These are phyloP conservation scores for Nicotiana knightiana DNA, from an alignment of 257 asterid species.

Conservation along the genomic window DNA sequence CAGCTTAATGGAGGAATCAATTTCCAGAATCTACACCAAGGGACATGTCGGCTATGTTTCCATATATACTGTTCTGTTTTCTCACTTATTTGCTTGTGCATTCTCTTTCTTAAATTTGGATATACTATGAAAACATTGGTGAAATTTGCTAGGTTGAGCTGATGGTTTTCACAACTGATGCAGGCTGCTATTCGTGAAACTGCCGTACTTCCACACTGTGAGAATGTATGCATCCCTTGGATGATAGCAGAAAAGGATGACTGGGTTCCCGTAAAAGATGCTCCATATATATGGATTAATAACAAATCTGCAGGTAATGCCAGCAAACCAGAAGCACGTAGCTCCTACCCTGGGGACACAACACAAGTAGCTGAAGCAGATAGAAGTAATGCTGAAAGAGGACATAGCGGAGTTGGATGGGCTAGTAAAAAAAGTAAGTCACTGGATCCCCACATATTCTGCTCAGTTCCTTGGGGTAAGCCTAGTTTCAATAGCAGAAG, in stretches of 20 bases:
- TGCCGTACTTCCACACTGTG: constrained; percentile 81
- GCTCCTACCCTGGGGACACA: constrained; percentile 27
- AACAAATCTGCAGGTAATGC: constrained; percentile 38
- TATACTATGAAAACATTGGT: neutral
- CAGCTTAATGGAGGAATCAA: neutral
- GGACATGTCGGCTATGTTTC: neutral
- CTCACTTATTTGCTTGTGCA: neutral
- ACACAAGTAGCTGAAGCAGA: constrained; percentile 24
- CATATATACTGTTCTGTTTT: neutral
- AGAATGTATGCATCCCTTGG: constrained; percentile 59
- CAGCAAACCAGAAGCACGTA: constrained; percentile 30
- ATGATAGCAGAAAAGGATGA: constrained; percentile 91
- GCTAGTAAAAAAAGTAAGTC: constrained; percentile 17
- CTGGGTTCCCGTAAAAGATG: constrained; percentile 70
- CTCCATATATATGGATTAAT: constrained; percentile 76
- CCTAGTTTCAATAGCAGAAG: constrained; percentile 1
- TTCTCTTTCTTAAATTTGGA: neutral
- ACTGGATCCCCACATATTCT: constrained; percentile 21
- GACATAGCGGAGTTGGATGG: constrained; percentile 16
- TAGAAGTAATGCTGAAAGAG: constrained; percentile 28
- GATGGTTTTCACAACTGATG: constrained; percentile 18
- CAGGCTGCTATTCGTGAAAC: constrained; percentile 88
- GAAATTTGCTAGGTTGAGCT: neutral
- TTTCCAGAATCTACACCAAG: neutral
- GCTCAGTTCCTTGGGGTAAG: constrained; percentile 24